phyloP scores from a whole-genome alignment of 768 basidiomycete species.

The Amanita pallidorosea region DNA sequence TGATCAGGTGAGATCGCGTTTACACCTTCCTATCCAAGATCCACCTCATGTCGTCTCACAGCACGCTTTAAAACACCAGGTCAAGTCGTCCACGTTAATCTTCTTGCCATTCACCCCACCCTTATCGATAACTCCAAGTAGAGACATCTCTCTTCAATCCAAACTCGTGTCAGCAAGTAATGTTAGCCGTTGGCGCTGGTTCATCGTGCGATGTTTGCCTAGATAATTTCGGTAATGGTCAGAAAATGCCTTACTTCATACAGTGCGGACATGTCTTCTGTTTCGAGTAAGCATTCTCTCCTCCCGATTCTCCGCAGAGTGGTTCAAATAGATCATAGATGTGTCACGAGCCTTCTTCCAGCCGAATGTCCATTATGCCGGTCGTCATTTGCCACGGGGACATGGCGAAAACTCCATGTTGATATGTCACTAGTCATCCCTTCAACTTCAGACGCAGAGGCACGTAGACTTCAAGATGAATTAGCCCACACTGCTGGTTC shows the following conservation, averaged over 20 bases:
- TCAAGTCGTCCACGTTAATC: not conserved
- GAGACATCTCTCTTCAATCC: not conserved
- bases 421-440: conserved; percentile 27
- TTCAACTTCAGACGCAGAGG: conserved; percentile 28
- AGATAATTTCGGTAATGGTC: conserved; percentile 43
- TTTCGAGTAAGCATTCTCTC: conserved; percentile 21
- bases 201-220: conserved; percentile 72
- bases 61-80: too few relatives aligned
- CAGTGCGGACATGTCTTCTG: conserved; percentile 72
- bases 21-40: too few relatives aligned
- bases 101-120: not conserved
- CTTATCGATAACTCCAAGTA: too few relatives aligned
- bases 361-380: conserved; percentile 58
- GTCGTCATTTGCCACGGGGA: conserved; percentile 30
- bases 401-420: conserved; percentile 47
- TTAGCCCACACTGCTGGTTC: conserved; percentile 44
- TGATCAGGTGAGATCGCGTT: too few relatives aligned
- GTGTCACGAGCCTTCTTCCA: conserved; percentile 38
- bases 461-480: conserved; percentile 39
- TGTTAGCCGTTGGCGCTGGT: conserved; percentile 55
- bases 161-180: conserved; percentile 16
- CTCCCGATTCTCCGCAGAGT: not conserved
- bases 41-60: too few relatives aligned
- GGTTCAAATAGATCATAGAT: conserved; percentile 26
- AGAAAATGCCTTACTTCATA: conserved; percentile 52